Evolutionary conservation across 371 early-diverging fungal species (phyloP), one percentile per base, ranked within the genome.

Genomic region (Syncephalastrum sp.): DNA sequence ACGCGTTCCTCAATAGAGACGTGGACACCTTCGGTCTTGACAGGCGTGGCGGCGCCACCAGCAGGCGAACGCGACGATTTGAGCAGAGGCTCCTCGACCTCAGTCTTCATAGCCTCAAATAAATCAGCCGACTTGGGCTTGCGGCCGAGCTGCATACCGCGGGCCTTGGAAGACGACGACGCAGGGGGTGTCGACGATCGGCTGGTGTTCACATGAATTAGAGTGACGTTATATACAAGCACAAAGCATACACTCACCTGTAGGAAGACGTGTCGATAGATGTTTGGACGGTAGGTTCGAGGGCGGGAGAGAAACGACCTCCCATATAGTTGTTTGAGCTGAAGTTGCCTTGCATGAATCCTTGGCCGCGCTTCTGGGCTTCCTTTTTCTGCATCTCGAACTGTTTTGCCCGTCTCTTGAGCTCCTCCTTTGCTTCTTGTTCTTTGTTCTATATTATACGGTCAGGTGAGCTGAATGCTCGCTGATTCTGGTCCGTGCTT

Each of bases 381-480:
- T 92, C 93, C 55, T 90, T 86, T 56, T 86, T 84, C 74, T 96
- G 94, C 82, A 89, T 75, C 27, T 98, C 99, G 69, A 97, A 79
- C 66, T 90, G 81, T 68, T 92, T 90, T 21, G 95, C 95, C 59
- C 93, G 89, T 59, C 94, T 75, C 71, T 95, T 95, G 63, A 92
- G 86, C 61, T 93, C 96, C 60, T 95, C 94, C 81, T 92, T 95
- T 8, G 99, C 99, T 65, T 98, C 97, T 68, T 87, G 89, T 65
- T 97, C 97, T 75, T 97, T 97, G 74, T 91, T 94, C 91, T 92
- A 64, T 21, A 50, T 23, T 10, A 41, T n/a, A 42, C 47, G 42
- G 19, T 12, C 16, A 38, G 24, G 17, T 23, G 8, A 23, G 16
- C 16, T 50, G 25, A 1, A 0, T 24, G 4, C 4, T 14, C 4